phyloP scores from a whole-genome alignment of 257 asterid genomes.

The Scutellaria galericulata region DNA sequence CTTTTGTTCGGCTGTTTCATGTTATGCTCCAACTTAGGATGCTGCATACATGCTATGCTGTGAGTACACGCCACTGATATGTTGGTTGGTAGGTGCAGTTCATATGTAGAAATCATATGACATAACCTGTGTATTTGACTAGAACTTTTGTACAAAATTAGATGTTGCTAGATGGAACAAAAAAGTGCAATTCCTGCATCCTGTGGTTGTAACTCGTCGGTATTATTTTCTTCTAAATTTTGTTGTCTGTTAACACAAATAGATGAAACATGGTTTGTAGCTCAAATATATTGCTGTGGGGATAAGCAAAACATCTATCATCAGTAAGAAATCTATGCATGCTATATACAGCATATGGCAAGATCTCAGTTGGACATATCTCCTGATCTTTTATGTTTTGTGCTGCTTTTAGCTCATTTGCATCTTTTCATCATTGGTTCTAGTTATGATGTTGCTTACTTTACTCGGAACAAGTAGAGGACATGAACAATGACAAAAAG shows the following conservation, averaged over 20 bases:
- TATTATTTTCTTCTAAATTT: neutral
- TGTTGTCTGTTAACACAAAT: neutral
- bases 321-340: neutral
- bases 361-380: neutral
- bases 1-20: neutral
- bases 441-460: neutral
- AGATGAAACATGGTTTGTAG: neutral
- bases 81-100: neutral
- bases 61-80: neutral
- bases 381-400: neutral
- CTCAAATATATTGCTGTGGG: neutral
- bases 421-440: neutral
- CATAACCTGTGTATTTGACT: constrained; percentile 2
- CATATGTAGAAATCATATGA: neutral
- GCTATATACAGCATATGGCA: neutral
- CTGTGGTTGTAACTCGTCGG: constrained; percentile 20
- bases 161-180: constrained; percentile 12
- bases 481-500: neutral
- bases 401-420: constrained; percentile 19
- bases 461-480: neutral
- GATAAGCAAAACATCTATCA: neutral
- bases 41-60: neutral
- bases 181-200: constrained; percentile 4
- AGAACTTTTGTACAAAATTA: neutral
- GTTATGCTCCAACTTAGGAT: neutral